These are phyloP conservation scores for Rhytidiadelphus loreus DNA, from an alignment of 225 moss, liverwort and hornwort species.

Conservation along the genomic window DNA sequence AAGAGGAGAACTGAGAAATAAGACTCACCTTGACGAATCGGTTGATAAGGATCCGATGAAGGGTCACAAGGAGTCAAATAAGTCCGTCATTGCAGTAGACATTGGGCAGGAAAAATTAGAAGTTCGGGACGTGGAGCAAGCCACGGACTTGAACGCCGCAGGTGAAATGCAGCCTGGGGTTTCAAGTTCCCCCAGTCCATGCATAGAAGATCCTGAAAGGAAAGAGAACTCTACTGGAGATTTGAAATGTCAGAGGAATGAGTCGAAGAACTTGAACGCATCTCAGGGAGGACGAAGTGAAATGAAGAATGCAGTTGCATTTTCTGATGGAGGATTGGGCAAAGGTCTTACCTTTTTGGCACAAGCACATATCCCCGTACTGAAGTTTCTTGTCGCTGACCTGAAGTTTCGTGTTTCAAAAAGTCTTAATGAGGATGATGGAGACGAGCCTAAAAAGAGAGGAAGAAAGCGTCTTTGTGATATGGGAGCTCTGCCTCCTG, in stretches of 20 bases:
- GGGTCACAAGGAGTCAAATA: neutral
- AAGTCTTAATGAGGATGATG: conserved; percentile 39
- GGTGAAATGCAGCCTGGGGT: neutral
- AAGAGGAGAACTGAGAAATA: neutral
- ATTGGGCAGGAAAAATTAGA: neutral
- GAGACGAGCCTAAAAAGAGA: conserved; percentile 77
- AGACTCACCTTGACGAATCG: neutral
- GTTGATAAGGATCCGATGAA: neutral
- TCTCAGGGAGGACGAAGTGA: neutral
- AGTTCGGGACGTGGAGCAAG: neutral
- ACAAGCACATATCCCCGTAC: conserved; percentile 66
- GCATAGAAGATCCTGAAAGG: neutral
- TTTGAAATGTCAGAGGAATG: neutral
- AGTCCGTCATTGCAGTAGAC: neutral
- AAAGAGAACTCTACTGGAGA: neutral
- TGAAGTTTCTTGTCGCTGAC: conserved; percentile 73
- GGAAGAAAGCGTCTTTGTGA: conserved; percentile 70
- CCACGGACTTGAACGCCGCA: neutral
- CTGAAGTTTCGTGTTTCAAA: conserved; percentile 56
- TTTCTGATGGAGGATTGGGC: conserved; percentile 18
- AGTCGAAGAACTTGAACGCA: neutral
- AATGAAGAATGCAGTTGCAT: neutral
- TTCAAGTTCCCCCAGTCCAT: neutral
- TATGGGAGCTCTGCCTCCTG: conserved; percentile 41
- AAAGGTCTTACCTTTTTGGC: conserved; percentile 45